Percentiles rank a stretch among this genome's conserved stretches.
These are phyloP conservation scores for Tinospora cordifolia DNA, from an alignment of 164 flowering plant genomes.

Conservation along the genomic window DNA sequence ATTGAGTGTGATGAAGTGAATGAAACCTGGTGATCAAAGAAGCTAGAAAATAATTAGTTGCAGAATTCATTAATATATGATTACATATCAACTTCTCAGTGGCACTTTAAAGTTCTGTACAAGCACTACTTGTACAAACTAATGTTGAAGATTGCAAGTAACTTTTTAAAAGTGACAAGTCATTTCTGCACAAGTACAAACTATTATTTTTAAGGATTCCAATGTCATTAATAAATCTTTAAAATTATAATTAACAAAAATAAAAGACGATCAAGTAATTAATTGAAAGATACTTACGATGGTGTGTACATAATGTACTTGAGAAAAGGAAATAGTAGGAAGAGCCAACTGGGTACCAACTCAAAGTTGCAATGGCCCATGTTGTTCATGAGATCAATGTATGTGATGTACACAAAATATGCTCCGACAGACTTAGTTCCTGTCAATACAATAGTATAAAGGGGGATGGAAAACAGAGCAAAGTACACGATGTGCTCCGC, in stretches of 20 bases:
- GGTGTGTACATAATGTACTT: constrained; percentile 60
- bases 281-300: constrained; percentile 37
- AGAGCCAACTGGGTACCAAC: constrained; percentile 33
- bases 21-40: constrained; percentile 29
- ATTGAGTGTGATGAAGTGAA: constrained; percentile 47
- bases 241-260: too few relatives aligned
- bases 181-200: too few relatives aligned
- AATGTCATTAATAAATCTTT: too few relatives aligned
- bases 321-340: constrained; percentile 37
- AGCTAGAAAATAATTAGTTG: too few relatives aligned
- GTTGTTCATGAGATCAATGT: constrained; percentile 49
- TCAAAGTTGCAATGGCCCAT: constrained; percentile 64
- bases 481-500: constrained; percentile 36
- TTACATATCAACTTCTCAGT: too few relatives aligned
- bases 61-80: too few relatives aligned
- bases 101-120: too few relatives aligned
- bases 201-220: too few relatives aligned
- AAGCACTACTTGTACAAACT: too few relatives aligned
- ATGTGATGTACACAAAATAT: constrained; percentile 25
- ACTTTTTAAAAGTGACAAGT: too few relatives aligned
- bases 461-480: constrained; percentile 31
- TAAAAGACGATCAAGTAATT: too few relatives aligned
- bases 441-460: constrained; percentile 8
- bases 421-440: constrained; percentile 23
- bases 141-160: too few relatives aligned